Evolutionary conservation across 305 asterid species (phyloP), one percentile per base, ranked within the genome.

Genomic region (Fraxinus xanthoxyloides): DNA sequence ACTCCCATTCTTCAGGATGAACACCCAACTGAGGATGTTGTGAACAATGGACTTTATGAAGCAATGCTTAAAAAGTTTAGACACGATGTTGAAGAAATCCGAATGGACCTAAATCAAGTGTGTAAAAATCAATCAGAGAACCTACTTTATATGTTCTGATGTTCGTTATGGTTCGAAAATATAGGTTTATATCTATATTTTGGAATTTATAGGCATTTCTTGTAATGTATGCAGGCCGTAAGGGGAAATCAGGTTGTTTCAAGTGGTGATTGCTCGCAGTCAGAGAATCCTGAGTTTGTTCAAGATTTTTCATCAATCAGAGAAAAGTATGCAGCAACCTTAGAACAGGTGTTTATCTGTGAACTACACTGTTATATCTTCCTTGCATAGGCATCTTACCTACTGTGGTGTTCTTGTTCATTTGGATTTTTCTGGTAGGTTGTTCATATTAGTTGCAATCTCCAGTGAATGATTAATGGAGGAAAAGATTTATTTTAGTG

Each of bases 51-150:
- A 79, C 83, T 94, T 21, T 91, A 91, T 84, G 98, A 89, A 87
- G 96, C 87, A 83, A 93, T 93, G 94, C 78, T 89, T 63, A 92
- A 93, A 85, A 97, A 93, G 86, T 90, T 96, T 75, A 88, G 94
- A 88, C 82, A 88, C 86, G 98, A 98, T 79, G 98, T 92, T 84
- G 89, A 93, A 70, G 97, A 94, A 87, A 91, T 94, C 80, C 89
- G 90, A 89, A 87, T 90, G n/a, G 97, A 93, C 85, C 89, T 96
- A 86, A 93, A 93, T 86, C 98, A 96, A 61, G 98, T 92, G 79
- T 76, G 86, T 86, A 77, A 17, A 78, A 81, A 26, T 76, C 81
- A 83, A 67, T 86, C 81, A 61, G 82, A 78, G 77, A 76, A 69
- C n/a, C 19, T 72, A 43, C 21, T 75, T 61, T 32, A 30, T 72